phyloP scores from a whole-genome alignment of 768 basidiomycete genomes.

The Leccinellum albellum region DNA sequence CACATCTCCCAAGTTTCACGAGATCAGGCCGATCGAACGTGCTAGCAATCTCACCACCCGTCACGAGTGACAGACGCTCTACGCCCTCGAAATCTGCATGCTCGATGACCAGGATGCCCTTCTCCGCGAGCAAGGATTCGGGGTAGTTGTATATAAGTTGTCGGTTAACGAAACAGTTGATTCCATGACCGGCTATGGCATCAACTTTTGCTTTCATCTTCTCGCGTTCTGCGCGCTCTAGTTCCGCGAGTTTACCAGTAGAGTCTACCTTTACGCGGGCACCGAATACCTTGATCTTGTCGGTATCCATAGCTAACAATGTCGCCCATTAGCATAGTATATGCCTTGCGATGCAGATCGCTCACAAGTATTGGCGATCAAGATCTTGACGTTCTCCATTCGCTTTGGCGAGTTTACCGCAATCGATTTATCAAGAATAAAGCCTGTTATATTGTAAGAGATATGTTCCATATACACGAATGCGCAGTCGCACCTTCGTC shows the following conservation, averaged over 20 bases:
- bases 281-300: slow-evolving; percentile 99
- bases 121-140: slow-evolving; percentile 90
- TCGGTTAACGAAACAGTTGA: slow-evolving; percentile 96
- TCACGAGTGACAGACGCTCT: slow-evolving; percentile 91
- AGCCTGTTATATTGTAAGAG: slow-evolving; percentile 48
- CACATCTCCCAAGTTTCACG: slow-evolving; percentile 89
- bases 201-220: slow-evolving; percentile 99
- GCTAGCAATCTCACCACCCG: slow-evolving; percentile 94
- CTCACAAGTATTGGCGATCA: slow-evolving; percentile 98
- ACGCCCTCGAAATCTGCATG: slow-evolving; percentile 99
- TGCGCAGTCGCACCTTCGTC: slow-evolving; percentile 68
- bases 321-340: background rate
- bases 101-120: slow-evolving; percentile 93
- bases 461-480: background rate
- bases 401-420: slow-evolving; percentile 93
- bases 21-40: slow-evolving; percentile 92
- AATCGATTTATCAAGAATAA: slow-evolving; percentile 96
- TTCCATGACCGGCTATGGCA: slow-evolving; percentile 74
- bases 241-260: slow-evolving; percentile 95
- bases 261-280: slow-evolving; percentile 94
- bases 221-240: slow-evolving; percentile 95
- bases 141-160: slow-evolving; percentile 99
- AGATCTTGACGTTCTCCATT: slow-evolving; percentile 89
- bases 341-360: background rate
- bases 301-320: slow-evolving; percentile 91